These are phyloP conservation scores for Begonia fuchsioides DNA, from an alignment of 306 rosid genomes.

Conservation along the genomic window DNA sequence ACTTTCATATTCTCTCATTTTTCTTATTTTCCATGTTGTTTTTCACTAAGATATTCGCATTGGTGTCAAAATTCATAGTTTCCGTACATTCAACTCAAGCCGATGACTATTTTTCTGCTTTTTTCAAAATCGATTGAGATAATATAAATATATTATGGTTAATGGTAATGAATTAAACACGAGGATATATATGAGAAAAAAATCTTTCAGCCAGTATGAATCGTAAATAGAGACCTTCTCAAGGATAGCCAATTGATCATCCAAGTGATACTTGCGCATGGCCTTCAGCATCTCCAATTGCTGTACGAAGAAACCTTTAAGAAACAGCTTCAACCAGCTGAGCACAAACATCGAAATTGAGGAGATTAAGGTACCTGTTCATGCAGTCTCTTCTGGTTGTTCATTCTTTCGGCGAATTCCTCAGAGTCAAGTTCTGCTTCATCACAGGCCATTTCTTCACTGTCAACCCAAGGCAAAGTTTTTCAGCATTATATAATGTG, in stretches of 20 bases:
- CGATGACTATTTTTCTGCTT: too few species aligned
- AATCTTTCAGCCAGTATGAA: too few species aligned
- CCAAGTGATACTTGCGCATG: slow-evolving; percentile 56
- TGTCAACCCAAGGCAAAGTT: slow-evolving; percentile 17
- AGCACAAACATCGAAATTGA: not conserved
- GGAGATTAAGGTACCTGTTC: slow-evolving; percentile 33
- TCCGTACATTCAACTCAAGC: too few species aligned
- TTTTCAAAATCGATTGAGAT: too few species aligned
- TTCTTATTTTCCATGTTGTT: too few species aligned
- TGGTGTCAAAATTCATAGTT: too few species aligned
- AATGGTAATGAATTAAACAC: too few species aligned
- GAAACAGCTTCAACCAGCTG: slow-evolving; percentile 8
- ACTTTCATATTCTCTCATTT: too few species aligned
- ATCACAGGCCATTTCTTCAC: slow-evolving; percentile 87
- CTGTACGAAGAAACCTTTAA: slow-evolving; percentile 15
- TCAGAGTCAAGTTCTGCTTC: slow-evolving; percentile 76
- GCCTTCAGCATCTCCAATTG: slow-evolving; percentile 76
- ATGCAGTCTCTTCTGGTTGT: slow-evolving; percentile 31
- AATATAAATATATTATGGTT: too few species aligned
- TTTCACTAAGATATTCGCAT: too few species aligned
- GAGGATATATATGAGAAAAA: too few species aligned
- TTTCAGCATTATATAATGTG: slow-evolving; percentile 1
- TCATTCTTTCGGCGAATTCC: slow-evolving; percentile 50
- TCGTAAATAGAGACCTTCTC: slow-evolving; percentile 40
- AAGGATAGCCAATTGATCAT: slow-evolving; percentile 68